These are phyloP conservation scores for Myrmaecium sp. DNA, from an alignment of 2,329 filamentous ascomycete species.

Conservation along the genomic window DNA sequence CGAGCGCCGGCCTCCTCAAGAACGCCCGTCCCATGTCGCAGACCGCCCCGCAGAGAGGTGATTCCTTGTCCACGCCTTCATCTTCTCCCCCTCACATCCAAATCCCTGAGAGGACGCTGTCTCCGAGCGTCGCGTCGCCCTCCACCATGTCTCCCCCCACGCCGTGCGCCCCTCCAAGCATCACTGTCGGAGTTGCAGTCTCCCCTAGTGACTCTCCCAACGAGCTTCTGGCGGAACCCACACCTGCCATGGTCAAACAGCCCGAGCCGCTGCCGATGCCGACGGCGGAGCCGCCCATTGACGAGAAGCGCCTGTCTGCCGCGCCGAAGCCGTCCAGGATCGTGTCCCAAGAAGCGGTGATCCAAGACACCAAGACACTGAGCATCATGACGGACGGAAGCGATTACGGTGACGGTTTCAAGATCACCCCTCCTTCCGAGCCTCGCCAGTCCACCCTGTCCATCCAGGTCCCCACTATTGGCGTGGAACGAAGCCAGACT, in stretches of 20 bases:
- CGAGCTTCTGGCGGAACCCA: conserved; percentile 1
- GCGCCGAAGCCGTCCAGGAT: conserved; percentile 9
- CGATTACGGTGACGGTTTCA: conserved; percentile 38
- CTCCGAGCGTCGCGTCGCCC: conserved; percentile 3
- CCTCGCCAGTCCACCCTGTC: conserved; percentile 5
- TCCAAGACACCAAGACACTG: conserved; percentile 17
- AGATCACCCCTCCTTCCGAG: conserved; percentile 28
- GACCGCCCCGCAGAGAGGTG: conserved; percentile 28
- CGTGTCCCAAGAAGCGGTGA: conserved; percentile 18
- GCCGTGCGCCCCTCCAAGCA: conserved; percentile 1
- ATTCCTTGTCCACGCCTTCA: conserved; percentile 13
- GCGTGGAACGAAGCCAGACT: no score
- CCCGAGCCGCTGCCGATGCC: conserved; percentile 9
- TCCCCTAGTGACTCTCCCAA: no score
- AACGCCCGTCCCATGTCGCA: conserved; percentile 43
- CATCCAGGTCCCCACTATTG: no score
- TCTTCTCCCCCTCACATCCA: conserved; percentile 17
- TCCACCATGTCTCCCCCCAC: not conserved
- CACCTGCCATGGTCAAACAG: conserved; percentile 12
- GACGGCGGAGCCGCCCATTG: conserved; percentile 5
- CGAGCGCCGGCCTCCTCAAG: conserved; percentile 34
- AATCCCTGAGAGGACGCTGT: conserved; percentile 14
- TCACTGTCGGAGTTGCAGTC: not conserved
- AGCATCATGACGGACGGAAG: conserved; percentile 33
- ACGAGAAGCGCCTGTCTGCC: not conserved